A percentile compares a stretch with the other conserved stretches of the same genome.
Conservation (phyloP, 192 early-diverging fungal genomes). For the Lobosporangium transversale region DNA sequence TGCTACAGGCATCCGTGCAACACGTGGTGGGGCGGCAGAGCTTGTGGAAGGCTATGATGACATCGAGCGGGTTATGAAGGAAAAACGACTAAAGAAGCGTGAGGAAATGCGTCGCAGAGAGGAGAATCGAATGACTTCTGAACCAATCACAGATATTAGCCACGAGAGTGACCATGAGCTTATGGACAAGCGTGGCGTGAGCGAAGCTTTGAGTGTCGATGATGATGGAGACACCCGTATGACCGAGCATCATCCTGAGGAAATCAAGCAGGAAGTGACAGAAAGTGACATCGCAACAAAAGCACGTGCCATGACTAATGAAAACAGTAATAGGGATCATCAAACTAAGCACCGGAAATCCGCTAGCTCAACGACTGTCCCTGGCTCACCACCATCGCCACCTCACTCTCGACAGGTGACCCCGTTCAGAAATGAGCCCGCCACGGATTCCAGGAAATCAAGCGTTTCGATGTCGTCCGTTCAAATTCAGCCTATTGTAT, state of each 20-base stretch:
- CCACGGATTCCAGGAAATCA: background rate
- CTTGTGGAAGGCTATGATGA: constrained; percentile 33
- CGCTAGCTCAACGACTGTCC: too few species aligned
- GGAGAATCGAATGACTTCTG: constrained; percentile 6
- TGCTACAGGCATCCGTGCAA: background rate
- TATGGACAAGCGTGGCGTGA: background rate
- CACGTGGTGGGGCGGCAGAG: constrained; percentile 3
- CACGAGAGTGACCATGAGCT: constrained; percentile 4
- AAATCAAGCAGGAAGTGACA: too few species aligned
- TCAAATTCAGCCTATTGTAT: background rate
- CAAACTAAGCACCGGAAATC: too few species aligned
- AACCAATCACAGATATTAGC: constrained; percentile 8
- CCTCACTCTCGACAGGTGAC: constrained; percentile 28
- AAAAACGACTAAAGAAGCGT: constrained; percentile 23
- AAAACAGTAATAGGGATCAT: too few species aligned
- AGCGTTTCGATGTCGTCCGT: background rate
- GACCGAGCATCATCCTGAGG: background rate
- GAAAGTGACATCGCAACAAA: too few species aligned
- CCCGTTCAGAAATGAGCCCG: background rate
- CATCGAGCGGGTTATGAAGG: constrained; percentile 26
- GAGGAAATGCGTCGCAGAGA: constrained; percentile 11
- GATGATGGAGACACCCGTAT: background rate
- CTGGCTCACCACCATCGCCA: constrained; percentile 28
- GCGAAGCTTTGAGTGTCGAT: background rate
- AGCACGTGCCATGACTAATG: too few species aligned